A percentile compares a stretch with the other conserved stretches of the same genome.
phyloP scores from a whole-genome alignment of 306 rosid genomes.

The Acacia crassicarpa region DNA sequence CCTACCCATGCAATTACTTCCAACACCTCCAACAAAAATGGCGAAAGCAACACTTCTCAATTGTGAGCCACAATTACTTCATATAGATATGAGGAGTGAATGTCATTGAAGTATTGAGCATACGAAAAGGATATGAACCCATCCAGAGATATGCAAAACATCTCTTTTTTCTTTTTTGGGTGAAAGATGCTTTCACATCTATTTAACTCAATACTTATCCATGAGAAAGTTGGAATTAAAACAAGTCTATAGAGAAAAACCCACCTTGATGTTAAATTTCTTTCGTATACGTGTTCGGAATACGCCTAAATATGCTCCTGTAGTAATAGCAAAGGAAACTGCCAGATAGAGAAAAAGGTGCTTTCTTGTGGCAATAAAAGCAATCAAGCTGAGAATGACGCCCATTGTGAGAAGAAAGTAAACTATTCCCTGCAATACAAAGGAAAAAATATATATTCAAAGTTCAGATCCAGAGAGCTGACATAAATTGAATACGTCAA shows the following conservation, averaged over 20 bases:
- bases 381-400: conserved; percentile 62
- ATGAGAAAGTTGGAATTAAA: conserved; percentile 1
- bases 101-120: background rate
- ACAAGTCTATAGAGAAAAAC: conserved; percentile 10
- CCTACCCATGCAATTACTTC: background rate
- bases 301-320: conserved; percentile 78
- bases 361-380: conserved; percentile 58
- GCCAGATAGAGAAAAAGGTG: conserved; percentile 72
- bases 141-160: background rate
- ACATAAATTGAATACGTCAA: background rate
- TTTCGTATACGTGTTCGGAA: conserved; percentile 79
- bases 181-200: background rate
- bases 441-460: background rate
- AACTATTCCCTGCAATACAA: conserved; percentile 63
- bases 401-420: conserved; percentile 52
- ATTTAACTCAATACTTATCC: conserved; percentile 17
- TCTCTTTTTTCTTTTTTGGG: background rate
- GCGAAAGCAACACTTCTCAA: background rate
- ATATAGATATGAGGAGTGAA: background rate
- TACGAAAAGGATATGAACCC: background rate
- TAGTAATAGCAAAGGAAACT: conserved; percentile 55
- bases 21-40: background rate
- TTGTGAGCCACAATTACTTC: background rate
- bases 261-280: conserved; percentile 94
- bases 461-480: conserved; percentile 20